These are phyloP conservation scores for Crucihimalaya himalaica DNA, from an alignment of 345 rosid genomes.

Conservation along the genomic window DNA sequence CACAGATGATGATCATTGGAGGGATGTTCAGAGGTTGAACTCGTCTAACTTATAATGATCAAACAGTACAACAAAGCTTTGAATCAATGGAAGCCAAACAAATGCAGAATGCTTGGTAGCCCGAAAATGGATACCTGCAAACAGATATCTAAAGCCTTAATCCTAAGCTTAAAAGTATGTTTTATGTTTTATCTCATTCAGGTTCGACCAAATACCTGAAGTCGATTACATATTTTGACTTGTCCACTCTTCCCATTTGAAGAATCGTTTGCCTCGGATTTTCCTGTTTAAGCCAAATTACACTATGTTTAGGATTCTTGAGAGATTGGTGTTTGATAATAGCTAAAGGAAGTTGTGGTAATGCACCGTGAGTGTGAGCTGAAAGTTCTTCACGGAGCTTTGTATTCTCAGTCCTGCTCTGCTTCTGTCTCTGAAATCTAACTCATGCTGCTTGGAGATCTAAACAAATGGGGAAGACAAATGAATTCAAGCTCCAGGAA, in stretches of 20 bases:
- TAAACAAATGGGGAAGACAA: conserved; percentile 22
- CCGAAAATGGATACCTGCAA: conserved; percentile 81
- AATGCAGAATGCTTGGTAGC: conserved; percentile 83
- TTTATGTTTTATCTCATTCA: background rate
- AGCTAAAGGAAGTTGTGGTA: conserved; percentile 11
- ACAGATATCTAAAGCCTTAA: background rate
- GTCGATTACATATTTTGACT: conserved; percentile 70
- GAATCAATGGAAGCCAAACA: conserved; percentile 92
- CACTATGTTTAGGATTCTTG: conserved; percentile 8
- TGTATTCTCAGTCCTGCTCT: conserved; percentile 73
- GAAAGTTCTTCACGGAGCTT: conserved; percentile 88
- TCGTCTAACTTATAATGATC: conserved; percentile 22
- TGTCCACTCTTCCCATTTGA: conserved; percentile 87
- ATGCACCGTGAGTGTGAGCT: conserved; percentile 70
- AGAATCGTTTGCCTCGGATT: conserved; percentile 71
- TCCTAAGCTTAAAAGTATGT: background rate
- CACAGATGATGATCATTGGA: conserved; percentile 22
- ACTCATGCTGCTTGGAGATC: conserved; percentile 71
- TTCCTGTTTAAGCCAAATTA: conserved; percentile 42
- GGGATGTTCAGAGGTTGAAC: conserved; percentile 61
- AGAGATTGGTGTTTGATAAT: background rate
- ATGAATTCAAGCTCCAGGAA: background rate
- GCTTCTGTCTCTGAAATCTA: conserved; percentile 83
- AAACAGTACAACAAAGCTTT: conserved; percentile 82
- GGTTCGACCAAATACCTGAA: conserved; percentile 64